Evolutionary conservation across 257 asterid genomes (phyloP), one percentile per base, ranked within the genome.

Genomic region (Avicennia marina): DNA sequence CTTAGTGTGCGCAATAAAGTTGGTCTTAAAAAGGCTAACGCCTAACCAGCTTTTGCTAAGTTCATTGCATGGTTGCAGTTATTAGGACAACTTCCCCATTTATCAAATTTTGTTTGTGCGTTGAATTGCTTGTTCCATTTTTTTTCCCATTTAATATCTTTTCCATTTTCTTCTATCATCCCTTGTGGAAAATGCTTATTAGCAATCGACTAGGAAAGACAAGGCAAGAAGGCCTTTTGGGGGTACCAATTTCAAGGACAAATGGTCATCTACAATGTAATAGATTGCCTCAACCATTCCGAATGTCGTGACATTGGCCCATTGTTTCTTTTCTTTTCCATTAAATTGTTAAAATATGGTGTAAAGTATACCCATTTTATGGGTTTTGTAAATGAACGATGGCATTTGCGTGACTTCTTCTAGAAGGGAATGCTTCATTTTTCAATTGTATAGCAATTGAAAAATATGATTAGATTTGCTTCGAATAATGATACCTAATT

Each of bases 201-300:
- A 66, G 77, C 60, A 65, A 48, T 62, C 63, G 60, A n/a, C 42
- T 10, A 47, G 72, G 66, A 58, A 67, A 49, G 75, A 75, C 81
- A 63, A 53, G 64, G 33, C 74, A 53, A 41, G 58, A 31, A 57
- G 48, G 45, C 16, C 58, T 54, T 54, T 11, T 59, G 53, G 16
- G 52, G 50, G 64, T 62, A 58, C 31, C 67, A 16, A 53, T 58
- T 67, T 47, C 13, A 52, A 38, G 45, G 56, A 56, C 68, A 53
- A 63, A 11, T 44, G 27, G 60, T 51, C 60, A 31, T 44, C 63
- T 27, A 45, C 17, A 49, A 26, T 46, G 56, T 44, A 51, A 34
- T 60, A 43, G 32, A 41, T 59, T 27, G 59, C 44, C 43, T 36
- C 63, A 6, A 26, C 44, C 20, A 43, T 54, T 64, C 56, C 43